Percentiles rank a stretch among this genome's conserved stretches.
Conservation (phyloP, 2,329 filamentous ascomycete species). For the Magnaporthiopsis incrustans region DNA sequence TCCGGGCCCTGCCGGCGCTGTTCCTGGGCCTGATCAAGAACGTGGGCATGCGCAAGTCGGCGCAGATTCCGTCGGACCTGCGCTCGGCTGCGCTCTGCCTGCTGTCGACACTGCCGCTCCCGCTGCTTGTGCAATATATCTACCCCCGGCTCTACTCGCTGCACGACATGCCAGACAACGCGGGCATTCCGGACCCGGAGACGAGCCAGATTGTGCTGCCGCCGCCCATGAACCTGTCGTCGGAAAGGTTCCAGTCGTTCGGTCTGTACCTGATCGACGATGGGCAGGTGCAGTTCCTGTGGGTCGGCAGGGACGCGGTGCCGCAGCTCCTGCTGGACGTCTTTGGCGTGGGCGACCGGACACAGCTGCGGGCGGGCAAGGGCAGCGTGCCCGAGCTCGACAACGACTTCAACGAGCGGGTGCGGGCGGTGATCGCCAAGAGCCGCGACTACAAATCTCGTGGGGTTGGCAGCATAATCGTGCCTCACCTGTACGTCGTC, state of each 20-base stretch:
- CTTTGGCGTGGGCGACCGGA: conserved; percentile 78
- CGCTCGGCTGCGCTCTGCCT: conserved; percentile 87
- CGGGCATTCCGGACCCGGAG: conserved; percentile 74
- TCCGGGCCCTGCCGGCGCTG: conserved; percentile 78
- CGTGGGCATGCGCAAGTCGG: conserved; percentile 83
- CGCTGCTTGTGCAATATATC: conserved; percentile 88
- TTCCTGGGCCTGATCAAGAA: conserved; percentile 97
- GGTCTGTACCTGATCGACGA: conserved; percentile 96
- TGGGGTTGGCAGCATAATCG: conserved; percentile 85
- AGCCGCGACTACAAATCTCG: conserved; percentile 79
- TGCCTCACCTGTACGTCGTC: conserved; percentile 88
- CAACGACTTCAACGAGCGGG: conserved; percentile 92
- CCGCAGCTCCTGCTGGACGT: conserved; percentile 83
- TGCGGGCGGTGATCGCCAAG: conserved; percentile 86
- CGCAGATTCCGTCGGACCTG: conserved; percentile 89
- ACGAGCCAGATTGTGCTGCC: conserved; percentile 88
- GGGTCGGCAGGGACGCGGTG: conserved; percentile 89
- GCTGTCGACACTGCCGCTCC: conserved; percentile 86
- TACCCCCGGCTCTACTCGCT: conserved; percentile 78
- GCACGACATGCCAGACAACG: conserved; percentile 94
- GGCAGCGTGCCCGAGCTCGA: conserved; percentile 78
- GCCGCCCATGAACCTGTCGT: conserved; percentile 76
- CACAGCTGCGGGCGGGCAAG: conserved; percentile 86
- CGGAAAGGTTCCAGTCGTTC: conserved; percentile 78
- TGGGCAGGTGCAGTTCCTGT: conserved; percentile 94